Evolutionary conservation across 208 protist genomes (phyloP).

Genomic region (Crithidia thermophila): DNA sequence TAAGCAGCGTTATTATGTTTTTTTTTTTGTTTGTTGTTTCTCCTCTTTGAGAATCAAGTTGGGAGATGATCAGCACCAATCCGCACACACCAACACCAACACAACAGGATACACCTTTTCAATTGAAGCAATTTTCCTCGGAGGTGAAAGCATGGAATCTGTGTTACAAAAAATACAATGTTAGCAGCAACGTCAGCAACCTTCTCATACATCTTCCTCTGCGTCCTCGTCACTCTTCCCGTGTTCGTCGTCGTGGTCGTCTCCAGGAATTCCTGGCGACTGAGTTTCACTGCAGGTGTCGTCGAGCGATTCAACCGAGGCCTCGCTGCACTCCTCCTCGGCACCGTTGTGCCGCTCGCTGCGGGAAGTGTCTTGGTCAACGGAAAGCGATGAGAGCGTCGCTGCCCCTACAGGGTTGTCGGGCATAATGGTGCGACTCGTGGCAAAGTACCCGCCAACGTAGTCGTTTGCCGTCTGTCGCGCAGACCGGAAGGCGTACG

Average conservation of each 20-base stretch:
- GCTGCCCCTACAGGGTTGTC: constrained; percentile 14
- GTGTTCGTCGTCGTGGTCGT: not conserved
- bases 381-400: not conserved
- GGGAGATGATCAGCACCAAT: no score
- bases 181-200: no score
- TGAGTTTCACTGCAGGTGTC: constrained; percentile 24
- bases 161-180: no score
- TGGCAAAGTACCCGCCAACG: constrained; percentile 26
- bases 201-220: no score
- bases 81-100: no score
- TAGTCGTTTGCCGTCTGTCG: constrained; percentile 36
- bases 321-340: constrained; percentile 26
- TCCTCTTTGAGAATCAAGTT: not conserved
- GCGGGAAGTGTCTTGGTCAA: not conserved
- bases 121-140: no score
- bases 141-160: no score
- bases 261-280: not conserved
- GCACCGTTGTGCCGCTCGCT: not conserved
- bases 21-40: not conserved
- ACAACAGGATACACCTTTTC: no score
- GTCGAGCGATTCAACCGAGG: constrained; percentile 25
- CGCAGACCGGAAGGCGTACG: constrained; percentile 31
- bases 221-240: not conserved
- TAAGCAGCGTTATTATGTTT: not conserved
- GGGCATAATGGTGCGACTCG: constrained; percentile 25